phyloP scores from a whole-genome alignment of 495 filamentous ascomycete genomes.

The Podospora sp. region DNA sequence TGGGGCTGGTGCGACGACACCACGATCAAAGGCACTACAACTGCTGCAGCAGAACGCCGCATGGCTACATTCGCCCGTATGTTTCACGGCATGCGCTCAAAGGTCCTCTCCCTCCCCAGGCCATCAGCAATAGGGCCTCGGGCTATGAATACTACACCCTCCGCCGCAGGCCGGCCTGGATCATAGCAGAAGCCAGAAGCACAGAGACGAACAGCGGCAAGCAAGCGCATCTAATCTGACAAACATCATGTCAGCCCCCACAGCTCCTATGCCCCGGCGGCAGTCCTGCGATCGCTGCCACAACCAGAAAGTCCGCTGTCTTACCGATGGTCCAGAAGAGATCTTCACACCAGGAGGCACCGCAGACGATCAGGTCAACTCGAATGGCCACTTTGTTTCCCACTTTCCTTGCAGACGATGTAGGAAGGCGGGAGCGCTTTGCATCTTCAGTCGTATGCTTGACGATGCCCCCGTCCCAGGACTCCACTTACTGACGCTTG shows the following conservation, averaged over 20 bases:
- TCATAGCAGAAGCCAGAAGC: background rate
- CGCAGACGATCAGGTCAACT: conserved; percentile 16
- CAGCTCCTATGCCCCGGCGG: conserved; percentile 23
- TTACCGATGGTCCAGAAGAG: conserved; percentile 21
- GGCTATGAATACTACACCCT: background rate
- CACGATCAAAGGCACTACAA: background rate
- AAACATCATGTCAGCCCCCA: background rate
- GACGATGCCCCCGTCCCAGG: background rate
- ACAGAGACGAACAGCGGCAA: too few relatives aligned
- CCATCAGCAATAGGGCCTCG: background rate
- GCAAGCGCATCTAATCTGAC: too few relatives aligned
- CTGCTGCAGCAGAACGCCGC: background rate
- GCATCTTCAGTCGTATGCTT: conserved; percentile 28
- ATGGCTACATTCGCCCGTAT: background rate
- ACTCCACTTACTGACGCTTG: background rate
- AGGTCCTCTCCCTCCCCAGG: background rate
- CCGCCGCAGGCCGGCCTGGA: background rate
- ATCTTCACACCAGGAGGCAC: conserved; percentile 15
- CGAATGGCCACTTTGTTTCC: conserved; percentile 19
- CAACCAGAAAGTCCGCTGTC: conserved; percentile 32
- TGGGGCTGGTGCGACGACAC: background rate
- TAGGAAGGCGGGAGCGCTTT: conserved; percentile 26
- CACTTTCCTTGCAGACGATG: conserved; percentile 25
- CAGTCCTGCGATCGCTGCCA: conserved; percentile 34
- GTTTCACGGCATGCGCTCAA: background rate